Base-by-base conservation (phyloP, 805 yeast genomes). In the Metschnikowia arizonensis region DNA sequence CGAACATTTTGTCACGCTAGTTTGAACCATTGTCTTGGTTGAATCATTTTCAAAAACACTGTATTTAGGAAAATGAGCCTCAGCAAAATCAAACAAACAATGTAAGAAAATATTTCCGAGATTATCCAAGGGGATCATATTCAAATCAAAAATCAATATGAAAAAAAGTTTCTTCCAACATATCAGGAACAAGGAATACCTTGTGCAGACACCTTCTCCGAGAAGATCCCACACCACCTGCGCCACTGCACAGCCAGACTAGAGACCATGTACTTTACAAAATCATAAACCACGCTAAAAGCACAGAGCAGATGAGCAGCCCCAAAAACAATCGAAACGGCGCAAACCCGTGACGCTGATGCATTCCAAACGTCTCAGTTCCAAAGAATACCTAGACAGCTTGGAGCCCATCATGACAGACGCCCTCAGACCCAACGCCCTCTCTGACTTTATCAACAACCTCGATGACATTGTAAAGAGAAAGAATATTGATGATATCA, bases 301-400 rank as follows among this genome's bases (percentile, higher is more conserved):
- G 10, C 33, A 34, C 33, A 12, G 4, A 29, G 33, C 33, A 28
- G 11, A 37, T 37, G 40, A 37, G 40, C 40, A 28, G 31, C 31
- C 40, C 40, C 26, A 11, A 25, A n/a, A 25, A 18, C 18, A 12
- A 12, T 19, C 10, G 17, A 17, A 37, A 37, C 21, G 33, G 40
- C 18, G n/a, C 25, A 2, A 3, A 54, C 68, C 15, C 58, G 73
- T 26, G 71, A 66, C 49, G 73, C 66, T 17, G 73, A 69, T 53
- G 66, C 72, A 30, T 71, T 68, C 50, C 72, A 69, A 44, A 67
- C 74, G 14, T 74, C 81, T 77, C 26, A 65, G 72, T 38, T 77
- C 85, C 2, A 85, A 81, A 46, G 90, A 85, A 54, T 86, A 83
- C 61, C 62, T 88, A 32, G 95, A 88, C 51, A 88, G 85, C 61